These are phyloP conservation scores for Chaetomiaceae sp. DNA, from an alignment of 2,329 filamentous ascomycete species.

Conservation along the genomic window DNA sequence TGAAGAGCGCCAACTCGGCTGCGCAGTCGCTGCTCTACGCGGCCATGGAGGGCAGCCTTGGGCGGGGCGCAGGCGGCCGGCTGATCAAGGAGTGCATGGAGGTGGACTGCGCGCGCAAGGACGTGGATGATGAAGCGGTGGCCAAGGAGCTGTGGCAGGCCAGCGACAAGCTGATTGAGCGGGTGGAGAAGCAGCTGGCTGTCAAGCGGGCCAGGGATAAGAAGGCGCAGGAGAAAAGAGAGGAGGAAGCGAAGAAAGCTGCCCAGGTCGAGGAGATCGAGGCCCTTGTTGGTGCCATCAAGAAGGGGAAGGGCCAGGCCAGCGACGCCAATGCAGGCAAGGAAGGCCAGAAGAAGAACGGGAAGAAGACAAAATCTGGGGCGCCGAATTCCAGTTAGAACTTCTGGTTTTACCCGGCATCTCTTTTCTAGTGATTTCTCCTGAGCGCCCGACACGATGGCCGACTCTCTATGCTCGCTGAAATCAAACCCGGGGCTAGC, in stretches of 20 bases:
- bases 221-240: constrained; percentile 30
- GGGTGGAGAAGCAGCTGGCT: constrained; percentile 73
- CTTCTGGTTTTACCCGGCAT: background rate
- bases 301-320: constrained; percentile 37
- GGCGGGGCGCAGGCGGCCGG: constrained; percentile 58
- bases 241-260: constrained; percentile 30
- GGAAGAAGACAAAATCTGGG: constrained; percentile 8
- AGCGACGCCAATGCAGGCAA: constrained; percentile 25
- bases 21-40: constrained; percentile 83
- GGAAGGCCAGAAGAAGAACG: constrained; percentile 23
- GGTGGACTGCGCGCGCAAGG: constrained; percentile 62
- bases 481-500: constrained; percentile 2
- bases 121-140: constrained; percentile 70
- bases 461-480: too few species aligned
- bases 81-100: constrained; percentile 85
- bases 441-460: background rate
- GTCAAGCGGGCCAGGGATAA: constrained; percentile 42
- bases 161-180: constrained; percentile 77
- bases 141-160: constrained; percentile 87
- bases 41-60: constrained; percentile 71
- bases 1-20: constrained; percentile 78
- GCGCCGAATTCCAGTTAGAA: constrained; percentile 5
- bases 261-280: constrained; percentile 34
- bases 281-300: constrained; percentile 39
- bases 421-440: constrained; percentile 3